These are phyloP conservation scores for Magnaporthiopsis poae DNA, from an alignment of 2,329 filamentous ascomycete species.

Conservation along the genomic window DNA sequence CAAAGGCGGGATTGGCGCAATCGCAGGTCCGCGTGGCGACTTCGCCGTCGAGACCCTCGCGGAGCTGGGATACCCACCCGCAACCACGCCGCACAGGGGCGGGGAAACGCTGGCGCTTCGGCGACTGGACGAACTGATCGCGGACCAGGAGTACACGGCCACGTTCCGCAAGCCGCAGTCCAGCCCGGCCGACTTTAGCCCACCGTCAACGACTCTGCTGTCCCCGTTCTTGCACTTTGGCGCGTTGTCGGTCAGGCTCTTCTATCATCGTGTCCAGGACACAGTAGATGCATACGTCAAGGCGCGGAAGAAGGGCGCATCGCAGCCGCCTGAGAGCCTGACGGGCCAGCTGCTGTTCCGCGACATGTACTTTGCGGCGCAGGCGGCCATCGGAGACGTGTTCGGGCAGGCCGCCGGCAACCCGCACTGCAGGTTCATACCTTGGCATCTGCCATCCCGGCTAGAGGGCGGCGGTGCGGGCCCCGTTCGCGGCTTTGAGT, in stretches of 20 bases:
- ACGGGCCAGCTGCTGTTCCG: constrained; percentile 66
- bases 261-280: constrained; percentile 62
- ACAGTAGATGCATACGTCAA: constrained; percentile 47
- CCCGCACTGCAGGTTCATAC: constrained; percentile 59
- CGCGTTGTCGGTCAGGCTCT: constrained; percentile 56
- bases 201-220: constrained; percentile 62
- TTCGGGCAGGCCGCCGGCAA: constrained; percentile 61
- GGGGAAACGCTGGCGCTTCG: constrained; percentile 58
- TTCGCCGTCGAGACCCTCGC: constrained; percentile 62
- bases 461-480: constrained; percentile 28
- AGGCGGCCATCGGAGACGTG: constrained; percentile 53
- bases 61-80: constrained; percentile 57
- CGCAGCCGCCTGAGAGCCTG: constrained; percentile 56
- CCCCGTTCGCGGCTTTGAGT: constrained; percentile 32
- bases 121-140: constrained; percentile 48
- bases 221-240: constrained; percentile 69
- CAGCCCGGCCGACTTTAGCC: constrained; percentile 62
- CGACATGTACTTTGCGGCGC: constrained; percentile 76
- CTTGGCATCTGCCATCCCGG: constrained; percentile 65
- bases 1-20: constrained; percentile 18
- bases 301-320: constrained; percentile 45
- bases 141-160: constrained; percentile 55
- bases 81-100: constrained; percentile 58
- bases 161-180: constrained; percentile 70
- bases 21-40: constrained; percentile 58